Percentiles rank a stretch among this genome's conserved stretches.
phyloP scores from a whole-genome alignment of 768 basidiomycete species.

The Lentinula boryana region DNA sequence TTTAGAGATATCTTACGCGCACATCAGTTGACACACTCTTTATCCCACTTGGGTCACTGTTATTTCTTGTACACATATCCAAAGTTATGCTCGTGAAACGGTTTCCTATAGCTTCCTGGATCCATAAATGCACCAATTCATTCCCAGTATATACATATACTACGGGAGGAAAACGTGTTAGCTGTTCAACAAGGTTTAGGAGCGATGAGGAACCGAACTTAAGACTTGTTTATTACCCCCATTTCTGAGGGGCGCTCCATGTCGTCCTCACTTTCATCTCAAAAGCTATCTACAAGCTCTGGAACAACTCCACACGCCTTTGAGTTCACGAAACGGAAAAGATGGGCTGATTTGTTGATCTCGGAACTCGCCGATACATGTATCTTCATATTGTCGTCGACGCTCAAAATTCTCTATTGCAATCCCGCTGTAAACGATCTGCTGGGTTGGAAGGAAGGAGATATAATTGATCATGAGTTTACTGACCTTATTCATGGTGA shows the following conservation, averaged over 20 bases:
- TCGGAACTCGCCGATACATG: slow-evolving; percentile 73
- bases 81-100: background rate
- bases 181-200: background rate
- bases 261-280: background rate
- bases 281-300: background rate
- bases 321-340: slow-evolving; percentile 84
- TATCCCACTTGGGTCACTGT: background rate
- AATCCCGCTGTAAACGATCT: slow-evolving; percentile 62
- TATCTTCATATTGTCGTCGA: slow-evolving; percentile 59
- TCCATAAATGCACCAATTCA: too few relatives aligned
- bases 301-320: slow-evolving; percentile 33
- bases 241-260: background rate
- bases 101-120: background rate
- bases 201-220: background rate
- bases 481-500: slow-evolving; percentile 59
- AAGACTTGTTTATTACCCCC: background rate
- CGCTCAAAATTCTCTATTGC: slow-evolving; percentile 63
- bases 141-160: background rate
- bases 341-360: slow-evolving; percentile 79
- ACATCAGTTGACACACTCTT: background rate
- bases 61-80: background rate
- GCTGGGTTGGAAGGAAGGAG: slow-evolving; percentile 71
- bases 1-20: slow-evolving; percentile 6
- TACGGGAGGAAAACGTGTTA: background rate
- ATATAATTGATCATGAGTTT: slow-evolving; percentile 66